Percentiles rank a stretch among this genome's conserved stretches.
Conservation (phyloP, 805 yeast species). For the Starmerella apicola region DNA sequence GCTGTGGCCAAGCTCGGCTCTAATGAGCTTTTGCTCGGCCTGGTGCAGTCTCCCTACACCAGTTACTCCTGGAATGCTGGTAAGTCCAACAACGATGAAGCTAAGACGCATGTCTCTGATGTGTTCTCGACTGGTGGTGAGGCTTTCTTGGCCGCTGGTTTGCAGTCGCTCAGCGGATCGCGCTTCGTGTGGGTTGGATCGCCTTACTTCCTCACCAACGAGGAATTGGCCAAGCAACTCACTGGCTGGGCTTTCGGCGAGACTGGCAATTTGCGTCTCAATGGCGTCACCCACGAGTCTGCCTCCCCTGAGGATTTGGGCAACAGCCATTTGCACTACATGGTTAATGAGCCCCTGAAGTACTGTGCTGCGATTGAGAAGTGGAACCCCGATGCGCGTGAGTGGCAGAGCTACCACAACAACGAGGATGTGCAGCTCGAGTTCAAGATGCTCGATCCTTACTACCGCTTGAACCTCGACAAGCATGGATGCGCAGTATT, state of each 20-base stretch:
- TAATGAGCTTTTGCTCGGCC: slow-evolving; percentile 15
- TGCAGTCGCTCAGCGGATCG: slow-evolving; percentile 65
- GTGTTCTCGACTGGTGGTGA: slow-evolving; percentile 16
- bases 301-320: slow-evolving; percentile 29
- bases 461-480: slow-evolving; percentile 62
- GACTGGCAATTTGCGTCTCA: slow-evolving; percentile 43
- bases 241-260: slow-evolving; percentile 66
- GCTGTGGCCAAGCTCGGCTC: slow-evolving; percentile 16
- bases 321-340: slow-evolving; percentile 38
- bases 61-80: slow-evolving; percentile 19
- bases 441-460: slow-evolving; percentile 86
- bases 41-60: slow-evolving; percentile 19
- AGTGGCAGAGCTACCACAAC: slow-evolving; percentile 58
- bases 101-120: background rate
- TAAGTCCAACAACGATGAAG: slow-evolving; percentile 10
- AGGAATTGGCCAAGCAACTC: slow-evolving; percentile 26
- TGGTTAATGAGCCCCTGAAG: slow-evolving; percentile 58
- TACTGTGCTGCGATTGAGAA: slow-evolving; percentile 36
- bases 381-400: slow-evolving; percentile 32
- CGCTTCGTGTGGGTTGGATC: slow-evolving; percentile 78
- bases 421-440: slow-evolving; percentile 65
- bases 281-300: slow-evolving; percentile 42
- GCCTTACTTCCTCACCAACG: slow-evolving; percentile 37
- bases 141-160: slow-evolving; percentile 40
- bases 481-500: slow-evolving; percentile 36